These are phyloP conservation scores for Penicillium atrosanguineum DNA, from an alignment of 495 filamentous ascomycete genomes.

Conservation along the genomic window DNA sequence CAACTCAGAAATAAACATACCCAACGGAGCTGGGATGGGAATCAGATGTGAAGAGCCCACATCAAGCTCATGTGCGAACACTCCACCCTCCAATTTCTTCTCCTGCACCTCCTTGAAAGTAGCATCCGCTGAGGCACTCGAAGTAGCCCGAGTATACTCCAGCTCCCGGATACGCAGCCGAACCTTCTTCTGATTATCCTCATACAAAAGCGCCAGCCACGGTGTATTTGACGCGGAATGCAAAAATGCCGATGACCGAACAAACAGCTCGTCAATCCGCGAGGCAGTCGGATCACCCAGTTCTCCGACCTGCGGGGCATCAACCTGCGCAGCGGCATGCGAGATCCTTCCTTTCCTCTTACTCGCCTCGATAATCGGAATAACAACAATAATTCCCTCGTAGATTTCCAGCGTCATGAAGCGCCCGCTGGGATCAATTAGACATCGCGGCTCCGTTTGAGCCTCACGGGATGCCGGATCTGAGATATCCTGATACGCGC, in stretches of 20 bases:
- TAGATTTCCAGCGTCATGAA: constrained; percentile 86
- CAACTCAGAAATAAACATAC: constrained; percentile 31
- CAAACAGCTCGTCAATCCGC: constrained; percentile 81
- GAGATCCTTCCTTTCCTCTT: constrained; percentile 47
- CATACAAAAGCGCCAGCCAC: constrained; percentile 79
- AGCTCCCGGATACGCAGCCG: constrained; percentile 59
- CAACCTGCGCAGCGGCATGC: constrained; percentile 23
- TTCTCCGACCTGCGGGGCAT: constrained; percentile 48
- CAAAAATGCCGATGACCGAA: constrained; percentile 78
- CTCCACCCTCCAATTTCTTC: constrained; percentile 25
- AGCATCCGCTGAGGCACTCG: constrained; percentile 45
- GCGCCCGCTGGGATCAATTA: constrained; percentile 76
- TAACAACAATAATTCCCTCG: constrained; percentile 78
- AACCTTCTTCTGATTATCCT: constrained; percentile 64
- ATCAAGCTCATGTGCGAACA: constrained; percentile 60
- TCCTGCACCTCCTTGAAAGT: constrained; percentile 51
- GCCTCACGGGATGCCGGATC: constrained; percentile 79
- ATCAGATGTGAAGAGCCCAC: constrained; percentile 77
- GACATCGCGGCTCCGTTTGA: constrained; percentile 69
- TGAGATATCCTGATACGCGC: constrained; percentile 66
- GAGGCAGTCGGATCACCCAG: constrained; percentile 69
- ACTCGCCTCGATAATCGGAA: constrained; percentile 63
- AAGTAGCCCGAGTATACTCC: constrained; percentile 45
- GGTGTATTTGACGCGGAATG: constrained; percentile 68
- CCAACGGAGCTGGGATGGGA: constrained; percentile 65